These are phyloP conservation scores for Penicillium coprophilum DNA, from an alignment of 495 filamentous ascomycete genomes.

Conservation along the genomic window DNA sequence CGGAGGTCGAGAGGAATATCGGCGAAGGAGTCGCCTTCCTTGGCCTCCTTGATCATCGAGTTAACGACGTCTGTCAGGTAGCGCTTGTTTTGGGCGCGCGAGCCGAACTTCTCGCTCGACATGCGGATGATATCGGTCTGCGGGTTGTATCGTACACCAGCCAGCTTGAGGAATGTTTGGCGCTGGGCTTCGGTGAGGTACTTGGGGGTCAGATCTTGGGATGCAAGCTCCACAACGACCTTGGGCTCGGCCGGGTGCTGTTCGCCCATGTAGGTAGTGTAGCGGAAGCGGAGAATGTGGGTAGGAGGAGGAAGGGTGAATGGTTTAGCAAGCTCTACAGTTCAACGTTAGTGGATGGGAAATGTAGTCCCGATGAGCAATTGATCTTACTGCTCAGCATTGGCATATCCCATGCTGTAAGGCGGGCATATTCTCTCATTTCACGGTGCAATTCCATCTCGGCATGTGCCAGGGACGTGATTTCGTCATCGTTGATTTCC, in stretches of 20 bases:
- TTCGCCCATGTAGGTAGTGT: conserved; percentile 97
- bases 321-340: conserved; percentile 72
- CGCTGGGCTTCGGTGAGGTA: conserved; percentile 65
- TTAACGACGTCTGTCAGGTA: conserved; percentile 80
- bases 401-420: conserved; percentile 96
- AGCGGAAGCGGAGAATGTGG: conserved; percentile 83
- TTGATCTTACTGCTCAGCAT: conserved; percentile 70
- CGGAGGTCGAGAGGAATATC: conserved; percentile 90
- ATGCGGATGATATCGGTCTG: conserved; percentile 81
- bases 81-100: conserved; percentile 92
- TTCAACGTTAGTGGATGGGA: conserved; percentile 24
- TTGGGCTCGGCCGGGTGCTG: conserved; percentile 87
- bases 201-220: conserved; percentile 59
- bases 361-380: background rate
- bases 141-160: conserved; percentile 88
- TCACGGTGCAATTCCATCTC: conserved; percentile 91
- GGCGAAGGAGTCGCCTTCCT: conserved; percentile 79
- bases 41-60: conserved; percentile 70
- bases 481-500: conserved; percentile 73
- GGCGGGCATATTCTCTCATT: conserved; percentile 79
- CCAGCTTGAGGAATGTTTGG: conserved; percentile 82
- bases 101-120: conserved; percentile 83
- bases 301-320: conserved; percentile 67
- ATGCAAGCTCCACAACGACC: conserved; percentile 86
- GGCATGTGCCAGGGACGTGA: conserved; percentile 74